Evolutionary conservation across 2,329 filamentous ascomycete genomes (phyloP).

Genomic region (Hymenoscyphus linearis): DNA sequence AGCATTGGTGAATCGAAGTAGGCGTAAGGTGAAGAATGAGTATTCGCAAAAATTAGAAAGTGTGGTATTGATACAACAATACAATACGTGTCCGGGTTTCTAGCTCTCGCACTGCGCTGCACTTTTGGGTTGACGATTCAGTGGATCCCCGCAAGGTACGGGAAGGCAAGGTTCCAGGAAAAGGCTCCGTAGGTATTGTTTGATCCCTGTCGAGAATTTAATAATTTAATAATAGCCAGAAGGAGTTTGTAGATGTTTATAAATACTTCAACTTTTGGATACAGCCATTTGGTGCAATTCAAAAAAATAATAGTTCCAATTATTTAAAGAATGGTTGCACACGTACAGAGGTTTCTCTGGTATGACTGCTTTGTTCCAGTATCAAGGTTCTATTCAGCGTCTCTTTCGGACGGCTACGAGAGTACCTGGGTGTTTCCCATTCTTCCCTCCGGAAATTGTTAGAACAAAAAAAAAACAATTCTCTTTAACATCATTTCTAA

Average conservation of each 20-base stretch:
- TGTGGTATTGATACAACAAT: constrained; percentile 4
- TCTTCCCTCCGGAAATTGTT: no score
- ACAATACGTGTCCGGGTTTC: constrained; percentile 7
- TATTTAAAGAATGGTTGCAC: background rate
- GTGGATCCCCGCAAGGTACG: background rate
- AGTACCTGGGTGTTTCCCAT: background rate
- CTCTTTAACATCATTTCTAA: no score
- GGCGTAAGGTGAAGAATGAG: background rate
- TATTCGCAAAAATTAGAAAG: background rate
- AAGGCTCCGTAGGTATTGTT: background rate
- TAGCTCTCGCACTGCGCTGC: background rate
- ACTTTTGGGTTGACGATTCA: background rate
- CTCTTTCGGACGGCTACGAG: background rate
- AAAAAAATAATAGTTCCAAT: background rate
- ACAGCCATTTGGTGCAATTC: no score
- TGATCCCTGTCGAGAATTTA: background rate
- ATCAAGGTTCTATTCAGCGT: background rate
- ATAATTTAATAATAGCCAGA: background rate
- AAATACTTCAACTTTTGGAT: no score
- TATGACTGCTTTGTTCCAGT: background rate
- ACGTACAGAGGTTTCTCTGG: background rate
- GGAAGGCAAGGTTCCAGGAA: background rate
- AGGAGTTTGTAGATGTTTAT: no score
- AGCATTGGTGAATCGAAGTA: background rate
- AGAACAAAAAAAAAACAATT: no score